Percentiles rank a stretch among this genome's conserved stretches.
Evolutionary conservation across 345 rosid genomes (phyloP).

Genomic region (Gossypium ekmanianum): DNA sequence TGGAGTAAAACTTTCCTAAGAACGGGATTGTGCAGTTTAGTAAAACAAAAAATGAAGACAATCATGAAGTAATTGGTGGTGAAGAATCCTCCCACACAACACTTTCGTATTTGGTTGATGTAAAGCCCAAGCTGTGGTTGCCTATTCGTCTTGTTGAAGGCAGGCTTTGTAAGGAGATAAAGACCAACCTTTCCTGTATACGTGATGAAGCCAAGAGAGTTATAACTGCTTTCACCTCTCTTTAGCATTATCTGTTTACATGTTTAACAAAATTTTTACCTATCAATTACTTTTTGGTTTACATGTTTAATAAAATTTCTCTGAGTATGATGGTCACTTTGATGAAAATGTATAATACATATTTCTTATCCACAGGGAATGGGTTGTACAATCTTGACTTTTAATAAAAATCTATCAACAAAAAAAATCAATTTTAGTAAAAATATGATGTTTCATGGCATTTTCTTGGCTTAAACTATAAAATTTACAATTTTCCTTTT

Average conservation of each 20-base stretch:
- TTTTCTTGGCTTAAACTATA: no score
- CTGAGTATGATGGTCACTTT: no score
- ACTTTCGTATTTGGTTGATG: slow-evolving; percentile 61
- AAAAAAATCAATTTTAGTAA: no score
- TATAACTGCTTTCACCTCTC: slow-evolving; percentile 13
- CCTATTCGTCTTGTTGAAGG: slow-evolving; percentile 81
- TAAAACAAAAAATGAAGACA: slow-evolving; percentile 28
- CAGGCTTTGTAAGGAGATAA: slow-evolving; percentile 65
- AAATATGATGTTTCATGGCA: no score
- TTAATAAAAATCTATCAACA: no score
- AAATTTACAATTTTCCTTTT: no score
- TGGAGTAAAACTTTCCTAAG: background rate
- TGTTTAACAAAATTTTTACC: background rate
- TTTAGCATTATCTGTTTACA: slow-evolving; percentile 4
- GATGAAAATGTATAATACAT: no score
- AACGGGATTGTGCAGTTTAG: slow-evolving; percentile 34
- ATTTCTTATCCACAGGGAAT: no score
- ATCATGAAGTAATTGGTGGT: slow-evolving; percentile 25
- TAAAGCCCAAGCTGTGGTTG: slow-evolving; percentile 79
- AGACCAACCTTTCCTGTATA: slow-evolving; percentile 57
- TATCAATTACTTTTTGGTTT: background rate
- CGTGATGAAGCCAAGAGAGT: slow-evolving; percentile 59
- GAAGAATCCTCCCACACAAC: slow-evolving; percentile 48
- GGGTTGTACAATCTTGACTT: no score
- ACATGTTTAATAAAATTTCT: background rate